Evolutionary conservation across 306 rosid genomes (phyloP), one percentile per base, ranked within the genome.

Genomic region (Vachellia pachyceras): DNA sequence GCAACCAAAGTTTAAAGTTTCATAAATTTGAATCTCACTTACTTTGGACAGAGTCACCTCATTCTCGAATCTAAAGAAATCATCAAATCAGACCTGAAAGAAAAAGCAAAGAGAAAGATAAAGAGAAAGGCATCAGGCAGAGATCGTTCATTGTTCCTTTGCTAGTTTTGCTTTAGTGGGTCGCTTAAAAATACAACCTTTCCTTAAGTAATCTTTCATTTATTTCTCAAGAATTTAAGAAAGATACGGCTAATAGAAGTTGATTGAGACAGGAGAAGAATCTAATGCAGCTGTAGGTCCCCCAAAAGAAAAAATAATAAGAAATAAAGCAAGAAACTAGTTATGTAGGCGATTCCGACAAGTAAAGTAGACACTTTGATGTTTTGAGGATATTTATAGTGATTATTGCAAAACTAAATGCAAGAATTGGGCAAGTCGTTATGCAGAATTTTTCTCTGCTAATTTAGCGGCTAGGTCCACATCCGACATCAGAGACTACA

Each of bases 51-150:
- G 67, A 78, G 84, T 90, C 86, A 81, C 87, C 86, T 79, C 85
- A 87, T 90, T 88, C 94, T 90, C 90, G 90, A 91, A 82, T 85
- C 86, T 82, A 90, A 82, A 83, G 85, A 87, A 88, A 85, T 45
- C 49, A 10, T 45, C 49, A 10, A 45, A 45, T 88, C 82, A 88
- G 86, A 84, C 83, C 89, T 25, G 79, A 79, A 89, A 88, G 81
- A 73, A 79, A 86, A 81, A 81, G 81, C 78, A 68, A 86, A 83
- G 73, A 25, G 73, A 25, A 33, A 85, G 86, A 77, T 82, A 93
- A 88, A 93, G 92, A 85, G 74, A 92, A 92, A 91, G 94, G 41
- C 80, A 82, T 9, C 3, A 55, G 7, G 20, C 85, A 84, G 86
- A 79, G 83, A 29, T 29, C 2, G 33, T 29, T 29, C 33, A 79